Evolutionary conservation across 2,329 filamentous ascomycete species (phyloP).

Genomic region (Fusarium nanum): DNA sequence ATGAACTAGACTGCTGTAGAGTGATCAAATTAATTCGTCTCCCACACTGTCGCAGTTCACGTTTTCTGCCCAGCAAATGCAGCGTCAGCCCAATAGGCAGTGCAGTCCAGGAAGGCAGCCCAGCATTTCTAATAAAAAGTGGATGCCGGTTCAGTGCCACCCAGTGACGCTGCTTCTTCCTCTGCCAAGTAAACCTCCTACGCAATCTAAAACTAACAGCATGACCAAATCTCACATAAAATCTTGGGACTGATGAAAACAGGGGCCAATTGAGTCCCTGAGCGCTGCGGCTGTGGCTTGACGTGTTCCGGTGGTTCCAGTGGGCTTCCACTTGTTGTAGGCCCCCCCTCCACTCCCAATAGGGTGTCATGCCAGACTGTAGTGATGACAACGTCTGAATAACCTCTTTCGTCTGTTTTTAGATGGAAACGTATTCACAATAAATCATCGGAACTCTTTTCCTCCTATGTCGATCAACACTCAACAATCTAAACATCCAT

Average conservation of each 20-base stretch:
- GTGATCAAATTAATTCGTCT: neutral
- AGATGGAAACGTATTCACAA: neutral
- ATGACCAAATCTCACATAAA: slow-evolving; percentile 31
- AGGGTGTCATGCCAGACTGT: slow-evolving; percentile 11
- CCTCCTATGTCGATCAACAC: neutral
- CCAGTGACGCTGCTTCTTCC: slow-evolving; percentile 36
- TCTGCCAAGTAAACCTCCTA: slow-evolving; percentile 33
- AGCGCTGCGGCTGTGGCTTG: slow-evolving; percentile 41
- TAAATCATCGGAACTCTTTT: neutral
- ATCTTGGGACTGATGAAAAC: slow-evolving; percentile 9
- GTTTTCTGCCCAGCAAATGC: neutral
- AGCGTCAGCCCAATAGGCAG: neutral
- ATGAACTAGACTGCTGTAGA: neutral
- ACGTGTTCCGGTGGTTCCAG: slow-evolving; percentile 39
- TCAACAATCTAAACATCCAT: neutral
- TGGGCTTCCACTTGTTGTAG: slow-evolving; percentile 9
- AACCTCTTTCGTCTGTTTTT: neutral
- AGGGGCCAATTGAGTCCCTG: slow-evolving; percentile 22
- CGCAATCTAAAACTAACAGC: slow-evolving; percentile 20
- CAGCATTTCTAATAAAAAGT: slow-evolving; percentile 41
- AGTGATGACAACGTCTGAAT: neutral
- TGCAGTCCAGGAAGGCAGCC: slow-evolving; percentile 3
- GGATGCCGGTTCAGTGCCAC: slow-evolving; percentile 27
- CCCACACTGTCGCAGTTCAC: neutral
- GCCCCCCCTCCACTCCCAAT: neutral